Evolutionary conservation across 345 rosid species (phyloP), one percentile per base, ranked within the genome.

Genomic region (Boechera divaricarpa): DNA sequence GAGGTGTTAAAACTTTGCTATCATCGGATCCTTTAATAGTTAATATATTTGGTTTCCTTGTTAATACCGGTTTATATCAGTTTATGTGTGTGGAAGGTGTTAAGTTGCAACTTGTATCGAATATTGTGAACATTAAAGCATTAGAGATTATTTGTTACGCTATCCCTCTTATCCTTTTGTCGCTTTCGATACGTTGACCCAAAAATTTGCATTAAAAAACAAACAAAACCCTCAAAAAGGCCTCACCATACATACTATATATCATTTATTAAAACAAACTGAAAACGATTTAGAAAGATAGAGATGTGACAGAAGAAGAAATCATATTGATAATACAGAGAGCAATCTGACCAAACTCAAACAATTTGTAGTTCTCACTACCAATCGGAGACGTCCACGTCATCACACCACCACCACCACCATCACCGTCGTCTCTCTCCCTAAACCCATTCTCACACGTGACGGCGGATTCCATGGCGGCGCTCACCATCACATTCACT

Each of bases 391-490:
- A 87, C 51, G 33, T 70, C 80, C 80, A 77, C 52, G 41, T 77
- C 80, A 63, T 61, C 51, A 1, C 51, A 54, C 61, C 70, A 60
- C 54, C 53, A 59, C 42, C 76, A 5, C n/a, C 60, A 3, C 44
- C 77, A 18, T 29, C 70, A 21, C 68, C 85, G 76, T 70, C 80
- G 72, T 70, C 82, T 75, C 63, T 85, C 42, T 85, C 81, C 13
- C 10, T 6, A 36, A 89, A 87, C 58, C 91, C 87, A 38, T 81
- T 83, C 77, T 91, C 92, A 44, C 94, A 89, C 0, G 85, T 83
- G 6, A 53, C 62, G 5, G 89, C 73, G 0, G 82, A 81, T 58
- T 85, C 85, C 88, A 86, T 84, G 28, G 85, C 90, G 2, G 85
- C 85, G 53, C 72, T 84, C 51, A 89, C 62, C 89, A 83, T 71